Evolutionary conservation across 208 protist genomes (phyloP).

Genomic region (Giardia duodenalis): DNA sequence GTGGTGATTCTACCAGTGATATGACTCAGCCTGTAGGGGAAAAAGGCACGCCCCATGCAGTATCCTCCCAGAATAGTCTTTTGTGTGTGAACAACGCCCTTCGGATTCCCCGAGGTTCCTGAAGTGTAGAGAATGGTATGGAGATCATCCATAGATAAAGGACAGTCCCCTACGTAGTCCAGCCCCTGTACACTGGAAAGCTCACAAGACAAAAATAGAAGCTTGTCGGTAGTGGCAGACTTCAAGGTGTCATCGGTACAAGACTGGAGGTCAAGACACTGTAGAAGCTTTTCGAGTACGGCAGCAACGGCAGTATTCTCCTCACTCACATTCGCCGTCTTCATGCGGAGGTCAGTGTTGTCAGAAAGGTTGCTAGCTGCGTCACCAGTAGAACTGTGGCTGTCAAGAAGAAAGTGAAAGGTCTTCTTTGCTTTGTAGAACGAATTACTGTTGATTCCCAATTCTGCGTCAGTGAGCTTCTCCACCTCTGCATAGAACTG

Average conservation of each 20-base stretch:
- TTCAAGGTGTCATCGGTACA: not conserved
- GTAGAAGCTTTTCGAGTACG: not conserved
- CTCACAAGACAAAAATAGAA: not conserved
- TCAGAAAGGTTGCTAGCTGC: not conserved
- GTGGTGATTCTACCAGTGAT: not conserved
- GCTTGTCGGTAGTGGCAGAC: not conserved
- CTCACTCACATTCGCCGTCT: not conserved
- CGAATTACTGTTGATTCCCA: not conserved
- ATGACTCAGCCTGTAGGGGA: not conserved
- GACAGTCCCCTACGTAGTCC: not conserved
- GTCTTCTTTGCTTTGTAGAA: not conserved
- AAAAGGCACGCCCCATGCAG: not conserved
- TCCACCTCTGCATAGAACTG: too few relatives aligned
- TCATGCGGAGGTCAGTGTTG: not conserved
- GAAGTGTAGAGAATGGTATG: conserved; percentile 5
- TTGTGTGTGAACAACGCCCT: conserved; percentile 8
- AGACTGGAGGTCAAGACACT: not conserved
- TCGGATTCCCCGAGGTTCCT: conserved; percentile 22
- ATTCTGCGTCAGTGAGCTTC: not conserved
- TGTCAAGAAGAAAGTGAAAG: not conserved
- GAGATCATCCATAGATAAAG: not conserved
- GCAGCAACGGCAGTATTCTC: not conserved
- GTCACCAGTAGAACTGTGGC: not conserved
- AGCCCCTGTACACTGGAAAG: not conserved
- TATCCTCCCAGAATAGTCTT: not conserved